Base-by-base conservation (phyloP, 2,329 filamentous ascomycete genomes). In the Neonectria hederae region DNA sequence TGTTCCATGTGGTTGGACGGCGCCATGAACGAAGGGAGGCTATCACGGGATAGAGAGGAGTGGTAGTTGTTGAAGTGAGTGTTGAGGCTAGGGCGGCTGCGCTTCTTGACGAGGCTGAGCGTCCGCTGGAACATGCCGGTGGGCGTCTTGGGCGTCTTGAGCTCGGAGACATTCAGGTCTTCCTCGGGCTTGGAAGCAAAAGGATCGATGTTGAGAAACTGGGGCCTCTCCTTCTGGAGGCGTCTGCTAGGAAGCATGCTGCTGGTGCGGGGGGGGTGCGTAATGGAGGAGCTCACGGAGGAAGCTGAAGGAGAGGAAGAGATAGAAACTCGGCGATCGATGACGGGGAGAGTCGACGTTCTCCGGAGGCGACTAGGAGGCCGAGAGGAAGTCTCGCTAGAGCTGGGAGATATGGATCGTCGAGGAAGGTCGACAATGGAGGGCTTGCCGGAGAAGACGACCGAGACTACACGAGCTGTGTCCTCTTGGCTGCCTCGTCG, bases 401-500 rank as follows among this genome's bases (percentile, higher is more conserved):
- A 80, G 64, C 75, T 79, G 10, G 82, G 80, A 5, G 84, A 82
- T 9, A 77, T 69, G n/a, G 83, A 83, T 65, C 83, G 77, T 56
- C 80, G 77, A 32, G 79, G 77, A 17, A 89, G 78, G 67, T 88
- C 79, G 63, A 88, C 81, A 13, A 90, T 81, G 49, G 82, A 85
- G 5, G 88, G 88, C 77, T 87, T 89, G 62, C 87, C 87, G 3
- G 84, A 81, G 65, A 84, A 88, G 60, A 88, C 80, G 42, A 90
- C 86, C 0, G 86, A 87, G 13, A 90, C 86, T 2, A 84, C 80
- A 56, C 86, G 82, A 8, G 88, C 88, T 5, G 83, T 89, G 68
- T 84, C 84, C 74, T 88, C 83, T 67, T 84, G 83, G 71, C 82
- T 84, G 58, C 70, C 75, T 45, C 81, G 77, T 62, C 79, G 69